A percentile compares a stretch with the other conserved stretches of the same genome.
These are phyloP conservation scores for Fusarium sp. DNA, from an alignment of 2,329 filamentous ascomycete genomes.

Conservation along the genomic window DNA sequence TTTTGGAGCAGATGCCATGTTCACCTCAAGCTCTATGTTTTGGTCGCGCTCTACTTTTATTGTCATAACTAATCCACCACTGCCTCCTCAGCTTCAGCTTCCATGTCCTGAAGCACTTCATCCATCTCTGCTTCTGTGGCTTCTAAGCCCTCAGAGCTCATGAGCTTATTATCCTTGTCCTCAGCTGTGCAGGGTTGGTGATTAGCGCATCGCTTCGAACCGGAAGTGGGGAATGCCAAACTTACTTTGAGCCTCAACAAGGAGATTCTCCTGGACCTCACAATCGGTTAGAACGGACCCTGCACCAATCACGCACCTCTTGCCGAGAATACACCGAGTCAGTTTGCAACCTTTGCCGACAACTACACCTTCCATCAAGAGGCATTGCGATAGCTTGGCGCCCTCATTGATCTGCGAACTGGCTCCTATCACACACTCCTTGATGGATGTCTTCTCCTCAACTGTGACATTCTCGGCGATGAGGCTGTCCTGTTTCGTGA, in stretches of 20 bases:
- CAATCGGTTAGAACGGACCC: constrained; percentile 87
- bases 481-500: constrained; percentile 86
- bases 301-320: constrained; percentile 86
- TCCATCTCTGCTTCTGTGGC: constrained; percentile 75
- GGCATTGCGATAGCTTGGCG: constrained; percentile 87
- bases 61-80: constrained; percentile 41
- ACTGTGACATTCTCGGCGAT: constrained; percentile 92
- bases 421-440: constrained; percentile 89
- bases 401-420: constrained; percentile 90
- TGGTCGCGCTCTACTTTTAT: constrained; percentile 13
- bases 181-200: constrained; percentile 64
- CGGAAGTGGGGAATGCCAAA: constrained; percentile 48
- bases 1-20: not conserved
- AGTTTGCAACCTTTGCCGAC: constrained; percentile 88
- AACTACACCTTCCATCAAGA: constrained; percentile 93
- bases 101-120: constrained; percentile 64
- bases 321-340: constrained; percentile 89
- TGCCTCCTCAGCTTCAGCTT: constrained; percentile 53
- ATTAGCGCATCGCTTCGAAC: constrained; percentile 25
- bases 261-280: constrained; percentile 91
- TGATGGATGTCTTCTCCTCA: constrained; percentile 91
- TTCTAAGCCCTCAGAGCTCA: constrained; percentile 77
- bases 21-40: constrained; percentile 9
- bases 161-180: constrained; percentile 77
- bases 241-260: constrained; percentile 85